These are phyloP conservation scores for Rostrohypoxylon terebratum DNA, from an alignment of 495 filamentous ascomycete genomes.

Conservation along the genomic window DNA sequence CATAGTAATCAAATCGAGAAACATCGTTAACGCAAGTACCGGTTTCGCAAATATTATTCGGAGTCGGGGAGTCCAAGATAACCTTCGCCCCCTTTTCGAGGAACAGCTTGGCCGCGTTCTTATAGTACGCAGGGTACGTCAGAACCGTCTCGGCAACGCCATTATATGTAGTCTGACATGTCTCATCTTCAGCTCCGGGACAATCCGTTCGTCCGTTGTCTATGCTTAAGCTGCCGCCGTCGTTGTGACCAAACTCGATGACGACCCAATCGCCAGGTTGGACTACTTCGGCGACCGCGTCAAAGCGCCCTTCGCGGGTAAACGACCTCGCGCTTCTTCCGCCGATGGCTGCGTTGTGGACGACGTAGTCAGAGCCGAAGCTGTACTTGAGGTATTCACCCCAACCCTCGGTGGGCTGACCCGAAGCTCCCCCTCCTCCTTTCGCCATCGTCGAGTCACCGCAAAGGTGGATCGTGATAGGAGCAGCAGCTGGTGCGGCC, in stretches of 20 bases:
- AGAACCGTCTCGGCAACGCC: slow-evolving; percentile 66
- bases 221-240: slow-evolving; percentile 51
- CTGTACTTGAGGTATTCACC: slow-evolving; percentile 53
- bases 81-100: slow-evolving; percentile 67
- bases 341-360: slow-evolving; percentile 59
- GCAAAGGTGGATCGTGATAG: slow-evolving; percentile 60
- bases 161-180: slow-evolving; percentile 62
- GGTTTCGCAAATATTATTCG: slow-evolving; percentile 65
- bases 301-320: slow-evolving; percentile 60
- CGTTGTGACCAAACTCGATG: slow-evolving; percentile 64
- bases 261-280: slow-evolving; percentile 60
- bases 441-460: slow-evolving; percentile 68
- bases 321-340: slow-evolving; percentile 60
- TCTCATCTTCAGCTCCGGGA: slow-evolving; percentile 64
- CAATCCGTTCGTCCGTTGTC: slow-evolving; percentile 71
- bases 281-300: slow-evolving; percentile 51
- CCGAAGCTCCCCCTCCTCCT: slow-evolving; percentile 52
- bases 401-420: slow-evolving; percentile 52
- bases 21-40: slow-evolving; percentile 59
- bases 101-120: slow-evolving; percentile 65
- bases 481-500: slow-evolving; percentile 24
- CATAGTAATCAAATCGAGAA: slow-evolving; percentile 64
- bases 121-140: slow-evolving; percentile 69
- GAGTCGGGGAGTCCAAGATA: slow-evolving; percentile 68
- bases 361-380: slow-evolving; percentile 47